Evolutionary conservation across 2,329 filamentous ascomycete genomes (phyloP).

Genomic region (Fusarium torreyae): DNA sequence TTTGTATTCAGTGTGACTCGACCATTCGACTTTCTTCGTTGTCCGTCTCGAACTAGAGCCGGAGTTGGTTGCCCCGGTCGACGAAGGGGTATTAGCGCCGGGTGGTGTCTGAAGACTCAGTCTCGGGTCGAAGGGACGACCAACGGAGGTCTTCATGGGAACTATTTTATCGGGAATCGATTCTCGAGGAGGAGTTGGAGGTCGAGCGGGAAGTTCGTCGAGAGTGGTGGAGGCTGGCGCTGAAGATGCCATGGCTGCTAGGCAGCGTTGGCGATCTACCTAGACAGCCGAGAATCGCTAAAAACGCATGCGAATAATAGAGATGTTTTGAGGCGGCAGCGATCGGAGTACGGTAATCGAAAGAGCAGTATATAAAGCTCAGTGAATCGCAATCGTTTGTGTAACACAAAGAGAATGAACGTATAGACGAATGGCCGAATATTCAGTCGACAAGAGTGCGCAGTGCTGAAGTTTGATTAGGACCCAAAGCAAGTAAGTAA

Average conservation of each 20-base stretch:
- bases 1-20: constrained; percentile 69
- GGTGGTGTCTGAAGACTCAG: constrained; percentile 67
- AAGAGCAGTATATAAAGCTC: constrained; percentile 12
- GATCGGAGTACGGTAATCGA: constrained; percentile 3
- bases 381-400: constrained; percentile 1
- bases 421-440: not conserved
- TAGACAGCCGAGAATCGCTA: constrained; percentile 53
- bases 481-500: constrained; percentile 27
- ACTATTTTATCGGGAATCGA: constrained; percentile 58
- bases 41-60: constrained; percentile 61
- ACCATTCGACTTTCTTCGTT: constrained; percentile 72
- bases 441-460: constrained; percentile 14
- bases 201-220: constrained; percentile 70
- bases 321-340: constrained; percentile 5
- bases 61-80: constrained; percentile 59
- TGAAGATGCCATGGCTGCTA: constrained; percentile 61
- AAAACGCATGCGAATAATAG: constrained; percentile 42
- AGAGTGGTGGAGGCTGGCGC: constrained; percentile 58
- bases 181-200: constrained; percentile 78
- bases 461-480: constrained; percentile 31
- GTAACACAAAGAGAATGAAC: not conserved
- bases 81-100: constrained; percentile 62
- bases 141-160: constrained; percentile 55
- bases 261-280: constrained; percentile 57
- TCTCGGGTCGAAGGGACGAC: constrained; percentile 57